Conservation (phyloP, 169 alveolate genomes). For the Babesia sp. region DNA sequence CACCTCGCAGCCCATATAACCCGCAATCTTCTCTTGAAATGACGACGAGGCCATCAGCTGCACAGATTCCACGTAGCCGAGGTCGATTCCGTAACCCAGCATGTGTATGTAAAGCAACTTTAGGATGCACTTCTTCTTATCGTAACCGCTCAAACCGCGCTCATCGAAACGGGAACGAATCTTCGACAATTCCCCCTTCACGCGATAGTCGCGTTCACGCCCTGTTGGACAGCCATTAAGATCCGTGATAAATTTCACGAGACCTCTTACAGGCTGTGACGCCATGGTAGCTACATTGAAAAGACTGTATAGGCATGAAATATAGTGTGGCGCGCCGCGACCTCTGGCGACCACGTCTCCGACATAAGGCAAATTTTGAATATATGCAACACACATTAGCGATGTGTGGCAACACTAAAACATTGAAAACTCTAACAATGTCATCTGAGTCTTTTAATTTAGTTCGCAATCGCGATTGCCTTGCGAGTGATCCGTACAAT, state of each 20-base stretch:
- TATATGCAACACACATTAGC: not conserved
- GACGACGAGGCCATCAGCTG: constrained; percentile 87
- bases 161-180: constrained; percentile 87
- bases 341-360: constrained; percentile 7
- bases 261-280: constrained; percentile 74
- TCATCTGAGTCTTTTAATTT: not conserved
- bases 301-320: not conserved
- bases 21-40: constrained; percentile 92
- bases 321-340: not conserved
- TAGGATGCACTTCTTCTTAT: constrained; percentile 91
- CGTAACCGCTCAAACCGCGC: constrained; percentile 88
- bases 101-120: constrained; percentile 92
- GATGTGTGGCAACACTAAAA: not conserved
- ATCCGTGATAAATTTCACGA: constrained; percentile 87
- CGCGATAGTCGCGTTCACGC: constrained; percentile 87
- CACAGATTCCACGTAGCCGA: constrained; percentile 91
- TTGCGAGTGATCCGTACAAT: not conserved
- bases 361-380: not conserved
- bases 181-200: constrained; percentile 92
- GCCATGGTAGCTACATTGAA: constrained; percentile 21
- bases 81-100: constrained; percentile 93
- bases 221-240: constrained; percentile 81
- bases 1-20: constrained; percentile 91
- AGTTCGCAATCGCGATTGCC: not conserved
- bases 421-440: not conserved